Conservation (phyloP, 2,329 filamentous ascomycete species). For the Fonsecaea pedrosoi region DNA sequence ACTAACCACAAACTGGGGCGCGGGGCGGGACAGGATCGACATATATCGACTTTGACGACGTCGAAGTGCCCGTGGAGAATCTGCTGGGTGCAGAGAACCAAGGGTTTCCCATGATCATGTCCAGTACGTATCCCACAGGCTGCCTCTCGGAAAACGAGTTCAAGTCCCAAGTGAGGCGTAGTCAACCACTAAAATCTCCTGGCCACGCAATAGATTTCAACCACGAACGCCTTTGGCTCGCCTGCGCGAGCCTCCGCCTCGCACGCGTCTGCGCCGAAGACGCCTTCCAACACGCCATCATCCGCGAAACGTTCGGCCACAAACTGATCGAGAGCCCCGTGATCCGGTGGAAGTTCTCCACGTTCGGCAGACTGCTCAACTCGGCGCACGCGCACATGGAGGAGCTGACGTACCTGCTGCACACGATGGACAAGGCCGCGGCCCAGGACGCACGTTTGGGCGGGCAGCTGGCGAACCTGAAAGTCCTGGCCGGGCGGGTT, state of each 20-base stretch:
- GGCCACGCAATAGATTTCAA: constrained; percentile 55
- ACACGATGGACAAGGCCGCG: constrained; percentile 39
- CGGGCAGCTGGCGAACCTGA: constrained; percentile 42
- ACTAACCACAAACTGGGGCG: neutral
- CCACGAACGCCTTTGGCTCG: constrained; percentile 65
- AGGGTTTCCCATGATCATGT: constrained; percentile 32
- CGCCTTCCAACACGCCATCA: constrained; percentile 59
- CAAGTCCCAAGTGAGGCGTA: too few relatives aligned
- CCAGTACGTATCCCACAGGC: neutral
- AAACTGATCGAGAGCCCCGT: constrained; percentile 72
- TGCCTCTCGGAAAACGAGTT: neutral
- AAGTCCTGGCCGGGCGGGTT: constrained; percentile 24
- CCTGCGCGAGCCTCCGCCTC: constrained; percentile 63
- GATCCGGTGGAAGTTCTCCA: constrained; percentile 64
- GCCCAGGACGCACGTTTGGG: neutral
- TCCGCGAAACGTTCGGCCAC: constrained; percentile 62
- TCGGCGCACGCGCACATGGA: constrained; percentile 65
- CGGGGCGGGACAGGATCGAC: constrained; percentile 3
- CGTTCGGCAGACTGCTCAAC: constrained; percentile 61
- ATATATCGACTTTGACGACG: constrained; percentile 76
- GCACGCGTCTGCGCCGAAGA: constrained; percentile 63
- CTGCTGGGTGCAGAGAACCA: constrained; percentile 80
- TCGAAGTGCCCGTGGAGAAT: constrained; percentile 85
- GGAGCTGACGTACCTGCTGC: constrained; percentile 57
- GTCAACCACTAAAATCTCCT: too few relatives aligned